phyloP scores from a whole-genome alignment of 163 green algal species.

The Smithsoniella earleae region DNA sequence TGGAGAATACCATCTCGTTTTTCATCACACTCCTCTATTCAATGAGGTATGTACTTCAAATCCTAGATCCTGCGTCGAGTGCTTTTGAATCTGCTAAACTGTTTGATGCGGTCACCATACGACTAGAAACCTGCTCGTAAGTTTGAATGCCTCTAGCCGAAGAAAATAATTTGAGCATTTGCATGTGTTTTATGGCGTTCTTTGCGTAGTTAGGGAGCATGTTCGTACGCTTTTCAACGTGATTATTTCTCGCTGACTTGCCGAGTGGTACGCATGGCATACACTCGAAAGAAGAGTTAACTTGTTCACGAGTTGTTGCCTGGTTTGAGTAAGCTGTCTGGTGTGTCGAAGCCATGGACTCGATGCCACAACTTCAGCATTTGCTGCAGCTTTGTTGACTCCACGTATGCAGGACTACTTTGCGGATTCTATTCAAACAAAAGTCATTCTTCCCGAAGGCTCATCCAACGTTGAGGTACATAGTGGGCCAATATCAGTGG shows the following conservation, averaged over 20 bases:
- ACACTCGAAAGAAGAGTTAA: too few relatives aligned
- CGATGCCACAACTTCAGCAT: too few relatives aligned
- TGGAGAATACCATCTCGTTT: neutral
- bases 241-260: too few relatives aligned
- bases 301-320: too few relatives aligned
- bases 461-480: neutral
- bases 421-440: neutral
- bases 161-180: too few relatives aligned
- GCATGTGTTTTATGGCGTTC: too few relatives aligned
- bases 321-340: too few relatives aligned
- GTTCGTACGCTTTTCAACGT: too few relatives aligned
- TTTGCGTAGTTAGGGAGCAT: neutral
- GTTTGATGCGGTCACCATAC: neutral
- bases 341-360: neutral
- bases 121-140: neutral
- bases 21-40: neutral
- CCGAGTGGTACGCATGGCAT: too few relatives aligned
- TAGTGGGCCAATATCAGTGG: neutral
- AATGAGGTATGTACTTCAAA: neutral
- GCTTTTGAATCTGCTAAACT: neutral
- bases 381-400: too few relatives aligned
- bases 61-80: neutral
- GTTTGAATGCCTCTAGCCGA: too few relatives aligned
- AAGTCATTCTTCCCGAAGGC: conserved; percentile 2
- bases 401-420: conserved; percentile 13